Evolutionary conservation across 257 asterid species (phyloP), one percentile per base, ranked within the genome.

Genomic region (Ligustrum vulgare): DNA sequence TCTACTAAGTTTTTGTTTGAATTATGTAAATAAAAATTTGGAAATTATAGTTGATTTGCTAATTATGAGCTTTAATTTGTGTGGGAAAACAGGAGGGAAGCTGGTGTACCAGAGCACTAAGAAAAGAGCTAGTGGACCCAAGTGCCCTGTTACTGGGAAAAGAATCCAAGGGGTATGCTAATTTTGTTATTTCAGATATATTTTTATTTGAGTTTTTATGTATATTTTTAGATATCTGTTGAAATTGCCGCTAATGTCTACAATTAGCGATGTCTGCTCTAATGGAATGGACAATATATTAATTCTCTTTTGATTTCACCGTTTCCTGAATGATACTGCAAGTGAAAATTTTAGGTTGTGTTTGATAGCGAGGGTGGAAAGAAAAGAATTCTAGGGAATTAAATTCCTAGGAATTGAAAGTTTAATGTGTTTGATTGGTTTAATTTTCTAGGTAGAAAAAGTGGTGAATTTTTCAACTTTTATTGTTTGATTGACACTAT

Each of bases 81-180:
- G 23, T 54, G 63, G 63, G 63, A 1, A 69, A 58, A 67, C 70
- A 91, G 97, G 97, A 20, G 97, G 96, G 69, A 91, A 90, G 79
- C 86, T 87, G 56, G 86, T 88, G 60, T 90, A 88, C 43, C 97
- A 91, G 87, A 84, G 75, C 73, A 90, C 93, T 49, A 90, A 90
- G 86, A 90, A 91, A 87, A 87, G 96, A 69, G 92, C 96, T 3
- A 90, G 96, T 58, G 96, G 97, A 56, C 97, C 96, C 43, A 91
- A 89, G 73, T 91, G 97, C 62, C 94, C 97, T 6, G 97, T 91
- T 67, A 90, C 92, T 72, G 96, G 96, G 33, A 90, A 88, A 78
- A 88, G 96, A 76, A 91, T 91, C 78, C 96, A 91, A 86, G 96
- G 97, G 97, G 94, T 91, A 88, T n/a, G 76, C 69, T 31, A 54